Base-by-base conservation (phyloP, 768 basidiomycete genomes). In the Sporobolomyces roseus region DNA sequence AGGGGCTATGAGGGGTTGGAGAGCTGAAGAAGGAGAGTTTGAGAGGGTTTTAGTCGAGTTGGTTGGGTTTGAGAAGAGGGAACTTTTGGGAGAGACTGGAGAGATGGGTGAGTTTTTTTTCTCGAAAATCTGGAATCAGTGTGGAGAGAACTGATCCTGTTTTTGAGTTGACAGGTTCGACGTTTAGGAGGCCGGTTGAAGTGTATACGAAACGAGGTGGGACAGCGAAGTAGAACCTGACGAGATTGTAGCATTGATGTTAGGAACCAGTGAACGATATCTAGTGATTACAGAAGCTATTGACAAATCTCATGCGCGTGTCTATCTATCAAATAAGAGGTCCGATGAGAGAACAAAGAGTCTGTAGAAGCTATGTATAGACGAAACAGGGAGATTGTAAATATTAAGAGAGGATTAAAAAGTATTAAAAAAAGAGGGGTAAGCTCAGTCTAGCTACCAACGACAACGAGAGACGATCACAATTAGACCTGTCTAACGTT, bases 161-260 rank as follows among this genome's bases (percentile, higher is more conserved):
- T 41, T 41, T 17, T 9, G 10, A 17, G 9, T 29, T 12, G 4
- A 30, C 46, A 33, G 29, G 71, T 67, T 49, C 64, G 85, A 86
- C 86, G 1, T 87, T 88, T 73, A 80, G 82, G 66, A 81, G 87
- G 27, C 83, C 86, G 0, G 82, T 90, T 5, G 85, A 88, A 70
- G 73, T 88, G 36, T 89, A 88, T 74, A 70, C 75, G 46, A 88
- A 86, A 78, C 75, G 65, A 49, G 74, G 64, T 4, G 52, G 52
- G 14, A 9, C 17, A 41, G 38, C n/a, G 38, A 41, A 17, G 38
- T 41, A 21, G 45, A 46, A 46, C 45, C 12, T 13, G 17, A 46
- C 21, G 45, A 13, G 21, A 23, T 23, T 13, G 17, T 17, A 41
- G 38, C 10, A 41, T 9, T 17, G 38, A 41, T 9, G 17, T 9